Evolutionary conservation across 495 filamentous ascomycete species (phyloP), one percentile per base, ranked within the genome.

Genomic region (Rhypophila decipiens): DNA sequence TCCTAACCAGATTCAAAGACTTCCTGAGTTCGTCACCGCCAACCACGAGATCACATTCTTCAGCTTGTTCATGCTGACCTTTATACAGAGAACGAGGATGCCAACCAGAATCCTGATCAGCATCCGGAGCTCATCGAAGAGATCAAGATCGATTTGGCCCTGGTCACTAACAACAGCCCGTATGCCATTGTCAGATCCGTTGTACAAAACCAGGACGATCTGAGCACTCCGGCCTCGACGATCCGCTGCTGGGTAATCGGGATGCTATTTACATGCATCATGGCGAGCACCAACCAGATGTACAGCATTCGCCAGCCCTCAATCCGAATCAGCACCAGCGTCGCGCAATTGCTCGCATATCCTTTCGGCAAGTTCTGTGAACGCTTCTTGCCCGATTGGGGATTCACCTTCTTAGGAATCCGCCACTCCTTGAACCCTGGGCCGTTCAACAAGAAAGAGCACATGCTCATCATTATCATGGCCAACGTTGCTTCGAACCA

Each of bases 391-490:
- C 66, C 66, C 0, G 66, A 69, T 39, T 45, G 40, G 36, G 66
- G 66, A 43, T 50, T 69, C 31, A 67, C 64, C n/a, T 41, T 67
- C 38, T 63, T 43, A 17, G 64, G 64, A 21, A 52, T 24, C 2
- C 54, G 65, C 11, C 60, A 66, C 40, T 61, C 56, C 46, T 48
- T 69, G n/a, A 75, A 75, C 51, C 71, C 72, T 0, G 71, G 69
- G n/a, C 70, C 59, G 33, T 75, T 73, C 50, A 68, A 63, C 39
- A 60, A 61, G 27, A 75, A 75, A 45, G 72, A 75, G 43, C 72
- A 75, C 58, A 70, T 70, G 57, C 51, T 75, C 42, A 73, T 74
- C 49, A 68, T 65, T 39, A 68, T 70, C 56, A 67, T 69, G 64
- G 62, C 63, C 36, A 66, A 57, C 22, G 62, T 68, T 5, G 53